Evolutionary conservation across 176 grass and related monocot genomes (phyloP).

Genomic region (Lolium multiflorum): DNA sequence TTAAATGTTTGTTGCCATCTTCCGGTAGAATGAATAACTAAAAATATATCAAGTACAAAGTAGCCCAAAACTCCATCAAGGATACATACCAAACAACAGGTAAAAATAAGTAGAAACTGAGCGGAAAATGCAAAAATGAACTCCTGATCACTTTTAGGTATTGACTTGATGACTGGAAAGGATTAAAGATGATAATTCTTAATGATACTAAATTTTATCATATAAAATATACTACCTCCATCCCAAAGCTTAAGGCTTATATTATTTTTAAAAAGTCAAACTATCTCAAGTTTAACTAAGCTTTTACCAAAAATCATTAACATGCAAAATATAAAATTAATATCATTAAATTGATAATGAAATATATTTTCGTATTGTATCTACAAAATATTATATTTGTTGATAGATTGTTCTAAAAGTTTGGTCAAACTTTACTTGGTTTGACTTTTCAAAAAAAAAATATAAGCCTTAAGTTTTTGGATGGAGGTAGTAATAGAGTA

Average conservation of each 20-base stretch:
- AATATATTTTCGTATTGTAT: too few species aligned
- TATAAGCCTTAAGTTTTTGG: not conserved
- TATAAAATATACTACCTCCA: not conserved
- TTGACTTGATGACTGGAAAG: not conserved
- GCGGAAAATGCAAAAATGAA: not conserved
- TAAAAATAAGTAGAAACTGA: not conserved
- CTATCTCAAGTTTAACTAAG: too few species aligned
- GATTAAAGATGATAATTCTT: conserved; percentile 20
- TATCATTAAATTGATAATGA: too few species aligned
- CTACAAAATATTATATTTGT: too few species aligned
- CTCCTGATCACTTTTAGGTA: not conserved
- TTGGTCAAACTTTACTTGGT: too few species aligned
- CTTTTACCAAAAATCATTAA: too few species aligned
- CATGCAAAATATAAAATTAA: too few species aligned
- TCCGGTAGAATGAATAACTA: conserved; percentile 35
- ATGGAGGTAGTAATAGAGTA: not conserved
- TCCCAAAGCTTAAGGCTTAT: too few species aligned
- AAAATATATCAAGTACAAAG: conserved; percentile 32
- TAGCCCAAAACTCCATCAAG: conserved; percentile 15
- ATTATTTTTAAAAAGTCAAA: too few species aligned
- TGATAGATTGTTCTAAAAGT: too few species aligned
- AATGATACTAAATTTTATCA: conserved; percentile 23
- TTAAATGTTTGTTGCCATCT: not conserved
- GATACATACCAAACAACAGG: not conserved
- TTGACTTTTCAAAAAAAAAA: too few species aligned